Conservation (phyloP, 768 basidiomycete species). For the Cytidiella melzeri region DNA sequence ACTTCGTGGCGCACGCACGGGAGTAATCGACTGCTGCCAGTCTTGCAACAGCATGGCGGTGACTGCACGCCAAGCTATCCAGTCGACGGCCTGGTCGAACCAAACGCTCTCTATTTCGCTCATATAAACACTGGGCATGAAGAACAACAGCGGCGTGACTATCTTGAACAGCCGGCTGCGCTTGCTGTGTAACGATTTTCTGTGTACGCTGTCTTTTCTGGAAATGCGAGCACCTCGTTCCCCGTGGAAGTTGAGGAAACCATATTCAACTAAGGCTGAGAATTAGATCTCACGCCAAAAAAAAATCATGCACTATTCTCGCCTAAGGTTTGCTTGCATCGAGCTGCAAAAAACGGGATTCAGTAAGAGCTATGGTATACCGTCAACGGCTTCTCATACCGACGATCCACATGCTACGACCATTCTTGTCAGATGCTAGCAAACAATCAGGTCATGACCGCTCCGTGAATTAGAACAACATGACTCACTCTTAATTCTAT, state of each 20-base stretch:
- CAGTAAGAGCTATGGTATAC: no score
- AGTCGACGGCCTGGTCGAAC: conserved; percentile 39
- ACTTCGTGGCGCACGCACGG: conserved; percentile 30
- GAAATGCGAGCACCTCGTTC: conserved; percentile 36
- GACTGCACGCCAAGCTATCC: conserved; percentile 38
- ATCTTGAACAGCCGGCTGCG: conserved; percentile 1
- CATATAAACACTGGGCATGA: conserved; percentile 39
- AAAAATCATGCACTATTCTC: no score
- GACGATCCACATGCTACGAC: background rate
- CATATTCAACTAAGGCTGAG: conserved; percentile 20
- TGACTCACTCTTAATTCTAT: conserved; percentile 2
- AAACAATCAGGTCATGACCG: no score
- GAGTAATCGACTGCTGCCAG: conserved; percentile 48
- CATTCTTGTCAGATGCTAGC: background rate
- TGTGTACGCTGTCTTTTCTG: conserved; percentile 27
- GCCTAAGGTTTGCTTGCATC: background rate
- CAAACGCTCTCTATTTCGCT: conserved; percentile 40
- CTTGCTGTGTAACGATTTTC: conserved; percentile 10
- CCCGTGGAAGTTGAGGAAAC: conserved; percentile 37
- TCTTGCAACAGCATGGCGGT: conserved; percentile 41
- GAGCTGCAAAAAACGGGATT: no score
- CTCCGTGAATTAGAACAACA: no score
- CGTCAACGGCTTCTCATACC: no score
- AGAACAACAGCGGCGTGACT: conserved; percentile 7
- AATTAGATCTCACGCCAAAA: no score